A percentile compares a stretch with the other conserved stretches of the same genome.
These are phyloP conservation scores for Holtermanniella nyarrowii DNA, from an alignment of 768 basidiomycete species.

Conservation along the genomic window DNA sequence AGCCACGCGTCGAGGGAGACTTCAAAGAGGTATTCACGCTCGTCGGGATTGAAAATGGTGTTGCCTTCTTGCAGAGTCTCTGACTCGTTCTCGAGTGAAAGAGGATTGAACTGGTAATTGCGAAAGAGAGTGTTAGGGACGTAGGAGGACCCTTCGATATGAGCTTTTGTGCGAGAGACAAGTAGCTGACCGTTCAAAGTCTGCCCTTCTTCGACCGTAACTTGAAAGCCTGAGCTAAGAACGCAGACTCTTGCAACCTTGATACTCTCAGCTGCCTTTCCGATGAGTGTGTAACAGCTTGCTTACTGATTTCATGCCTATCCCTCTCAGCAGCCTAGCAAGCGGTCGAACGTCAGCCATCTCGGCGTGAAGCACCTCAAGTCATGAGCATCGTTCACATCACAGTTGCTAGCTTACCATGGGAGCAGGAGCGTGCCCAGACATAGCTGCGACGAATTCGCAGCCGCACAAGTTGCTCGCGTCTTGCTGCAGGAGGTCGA, in stretches of 20 bases:
- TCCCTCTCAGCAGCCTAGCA: slow-evolving; percentile 63
- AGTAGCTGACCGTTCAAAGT: slow-evolving; percentile 58
- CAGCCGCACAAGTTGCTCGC: no score
- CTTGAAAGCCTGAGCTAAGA: slow-evolving; percentile 57
- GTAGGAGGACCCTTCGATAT: slow-evolving; percentile 64
- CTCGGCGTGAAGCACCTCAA: slow-evolving; percentile 38
- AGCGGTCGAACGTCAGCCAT: slow-evolving; percentile 66
- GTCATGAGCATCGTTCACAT: no score
- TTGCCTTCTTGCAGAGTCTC: slow-evolving; percentile 1
- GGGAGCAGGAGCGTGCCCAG: no score
- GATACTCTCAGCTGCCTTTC: slow-evolving; percentile 39
- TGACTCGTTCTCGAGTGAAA: no score
- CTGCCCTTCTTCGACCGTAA: slow-evolving; percentile 76
- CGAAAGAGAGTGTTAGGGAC: slow-evolving; percentile 69
- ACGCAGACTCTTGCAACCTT: slow-evolving; percentile 66
- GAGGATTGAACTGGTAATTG: slow-evolving; percentile 53
- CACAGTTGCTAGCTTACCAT: no score
- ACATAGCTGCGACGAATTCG: no score
- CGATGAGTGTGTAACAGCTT: slow-evolving; percentile 3
- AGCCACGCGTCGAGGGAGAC: slow-evolving; percentile 72
- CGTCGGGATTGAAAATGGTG: slow-evolving; percentile 29
- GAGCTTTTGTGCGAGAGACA: neutral
- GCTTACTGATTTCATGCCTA: slow-evolving; percentile 68
- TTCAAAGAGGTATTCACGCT: slow-evolving; percentile 51
- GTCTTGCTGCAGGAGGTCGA: no score